A percentile compares a stretch with the other conserved stretches of the same genome.
These are phyloP conservation scores for Macrophomina phaseolina DNA, from an alignment of 2,329 filamentous ascomycete species.

Conservation along the genomic window DNA sequence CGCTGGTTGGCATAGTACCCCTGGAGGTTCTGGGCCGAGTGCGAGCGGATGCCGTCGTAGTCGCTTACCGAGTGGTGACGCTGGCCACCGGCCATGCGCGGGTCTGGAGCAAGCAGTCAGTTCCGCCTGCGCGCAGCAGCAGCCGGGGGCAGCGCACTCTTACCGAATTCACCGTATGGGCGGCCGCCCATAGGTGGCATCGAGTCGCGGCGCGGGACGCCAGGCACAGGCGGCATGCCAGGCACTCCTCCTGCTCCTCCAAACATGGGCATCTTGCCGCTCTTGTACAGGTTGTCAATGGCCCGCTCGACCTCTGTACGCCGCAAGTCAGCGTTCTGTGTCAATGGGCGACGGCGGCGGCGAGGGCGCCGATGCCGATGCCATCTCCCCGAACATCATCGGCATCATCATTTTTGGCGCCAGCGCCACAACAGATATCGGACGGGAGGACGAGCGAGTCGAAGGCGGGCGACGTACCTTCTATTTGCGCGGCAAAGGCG, in stretches of 20 bases:
- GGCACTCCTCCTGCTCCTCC: constrained; percentile 51
- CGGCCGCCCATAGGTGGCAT: constrained; percentile 66
- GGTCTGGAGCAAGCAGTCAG: constrained; percentile 59
- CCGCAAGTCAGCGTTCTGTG: background rate
- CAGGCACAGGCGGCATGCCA: constrained; percentile 18
- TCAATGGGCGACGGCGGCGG: constrained; percentile 2
- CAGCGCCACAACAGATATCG: background rate
- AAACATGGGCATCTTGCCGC: constrained; percentile 70
- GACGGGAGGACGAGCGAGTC: background rate
- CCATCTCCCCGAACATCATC: background rate
- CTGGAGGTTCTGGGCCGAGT: constrained; percentile 79
- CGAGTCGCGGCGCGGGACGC: constrained; percentile 73
- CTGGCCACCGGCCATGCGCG: constrained; percentile 69
- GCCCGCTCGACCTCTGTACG: constrained; percentile 88
- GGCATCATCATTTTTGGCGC: background rate
- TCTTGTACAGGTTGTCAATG: constrained; percentile 94
- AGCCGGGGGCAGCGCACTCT: constrained; percentile 20
- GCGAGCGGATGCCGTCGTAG: constrained; percentile 77
- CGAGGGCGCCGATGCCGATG: background rate
- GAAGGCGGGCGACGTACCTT: constrained; percentile 67
- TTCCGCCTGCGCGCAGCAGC: constrained; percentile 17
- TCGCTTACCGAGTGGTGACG: constrained; percentile 87
- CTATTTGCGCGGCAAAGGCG: constrained; percentile 86
- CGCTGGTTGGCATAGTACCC: constrained; percentile 94
- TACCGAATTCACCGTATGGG: constrained; percentile 46